Evolutionary conservation across 1,284 basidiomycete species (phyloP).

Genomic region (Abortiporus biennis): DNA sequence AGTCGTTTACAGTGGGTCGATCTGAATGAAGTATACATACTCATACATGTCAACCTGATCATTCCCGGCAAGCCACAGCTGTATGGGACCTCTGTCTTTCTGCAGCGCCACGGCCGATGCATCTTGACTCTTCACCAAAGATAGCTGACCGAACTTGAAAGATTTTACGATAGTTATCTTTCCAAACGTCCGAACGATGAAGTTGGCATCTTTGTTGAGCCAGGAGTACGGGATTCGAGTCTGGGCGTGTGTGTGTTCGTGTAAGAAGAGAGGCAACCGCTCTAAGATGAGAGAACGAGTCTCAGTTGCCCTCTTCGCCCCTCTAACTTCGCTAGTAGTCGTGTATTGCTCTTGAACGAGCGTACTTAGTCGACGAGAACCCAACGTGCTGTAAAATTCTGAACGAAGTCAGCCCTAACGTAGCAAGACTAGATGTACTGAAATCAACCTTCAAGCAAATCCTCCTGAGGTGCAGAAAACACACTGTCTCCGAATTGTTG

Average conservation of each 20-base stretch:
- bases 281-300: slow-evolving; percentile 72
- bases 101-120: slow-evolving; percentile 73
- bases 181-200: slow-evolving; percentile 62
- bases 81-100: slow-evolving; percentile 53
- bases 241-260: slow-evolving; percentile 76
- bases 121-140: slow-evolving; percentile 50
- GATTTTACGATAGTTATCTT: slow-evolving; percentile 59
- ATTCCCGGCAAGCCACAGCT: slow-evolving; percentile 72
- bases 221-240: slow-evolving; percentile 69
- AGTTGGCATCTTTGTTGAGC: slow-evolving; percentile 69
- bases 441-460: slow-evolving; percentile 64
- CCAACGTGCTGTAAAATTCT: slow-evolving; percentile 66
- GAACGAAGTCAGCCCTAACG: slow-evolving; percentile 4
- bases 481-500: slow-evolving; percentile 74
- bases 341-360: slow-evolving; percentile 77
- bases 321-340: slow-evolving; percentile 45
- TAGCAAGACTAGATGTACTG: not conserved
- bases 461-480: slow-evolving; percentile 88
- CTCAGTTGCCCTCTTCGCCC: slow-evolving; percentile 42
- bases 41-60: slow-evolving; percentile 89
- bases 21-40: slow-evolving; percentile 43
- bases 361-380: slow-evolving; percentile 64
- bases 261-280: slow-evolving; percentile 86
- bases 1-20: slow-evolving; percentile 3
- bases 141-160: slow-evolving; percentile 44